phyloP scores from a whole-genome alignment of 164 flowering plant genomes.

The Vitis riparia region DNA sequence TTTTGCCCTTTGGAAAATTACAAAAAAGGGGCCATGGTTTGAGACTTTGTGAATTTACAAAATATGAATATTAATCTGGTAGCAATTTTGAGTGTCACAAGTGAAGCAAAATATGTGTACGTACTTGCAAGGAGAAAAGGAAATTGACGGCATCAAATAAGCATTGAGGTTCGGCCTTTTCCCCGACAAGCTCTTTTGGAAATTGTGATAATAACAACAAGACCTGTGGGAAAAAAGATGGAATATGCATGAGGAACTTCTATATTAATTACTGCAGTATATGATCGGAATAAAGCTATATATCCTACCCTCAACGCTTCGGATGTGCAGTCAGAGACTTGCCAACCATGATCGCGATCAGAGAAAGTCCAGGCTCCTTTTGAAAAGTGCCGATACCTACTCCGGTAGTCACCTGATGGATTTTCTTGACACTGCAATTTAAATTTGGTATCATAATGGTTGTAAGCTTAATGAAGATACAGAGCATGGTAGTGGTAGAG shows the following conservation, averaged over 20 bases:
- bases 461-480: too few relatives aligned
- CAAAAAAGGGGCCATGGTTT: too few relatives aligned
- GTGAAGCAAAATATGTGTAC: too few relatives aligned
- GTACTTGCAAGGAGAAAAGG: slow-evolving; percentile 51
- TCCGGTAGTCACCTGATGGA: slow-evolving; percentile 51
- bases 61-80: too few relatives aligned
- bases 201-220: slow-evolving; percentile 40
- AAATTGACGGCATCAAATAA: slow-evolving; percentile 48
- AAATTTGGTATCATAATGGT: not conserved
- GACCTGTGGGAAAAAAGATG: slow-evolving; percentile 24
- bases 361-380: slow-evolving; percentile 70
- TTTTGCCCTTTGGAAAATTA: slow-evolving; percentile 18
- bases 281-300: not conserved
- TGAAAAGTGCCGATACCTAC: slow-evolving; percentile 54
- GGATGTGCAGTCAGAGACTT: slow-evolving; percentile 68
- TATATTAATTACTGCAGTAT: not conserved
- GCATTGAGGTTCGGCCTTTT: slow-evolving; percentile 33
- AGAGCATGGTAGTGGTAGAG: not conserved
- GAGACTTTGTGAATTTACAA: too few relatives aligned
- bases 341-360: slow-evolving; percentile 68
- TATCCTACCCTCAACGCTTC: slow-evolving; percentile 50
- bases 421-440: slow-evolving; percentile 38
- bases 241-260: not conserved
- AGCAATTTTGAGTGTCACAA: too few relatives aligned
- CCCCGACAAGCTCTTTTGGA: slow-evolving; percentile 57